Conservation (phyloP, 148 eudicot genomes). For the Talinum fruticosum region DNA sequence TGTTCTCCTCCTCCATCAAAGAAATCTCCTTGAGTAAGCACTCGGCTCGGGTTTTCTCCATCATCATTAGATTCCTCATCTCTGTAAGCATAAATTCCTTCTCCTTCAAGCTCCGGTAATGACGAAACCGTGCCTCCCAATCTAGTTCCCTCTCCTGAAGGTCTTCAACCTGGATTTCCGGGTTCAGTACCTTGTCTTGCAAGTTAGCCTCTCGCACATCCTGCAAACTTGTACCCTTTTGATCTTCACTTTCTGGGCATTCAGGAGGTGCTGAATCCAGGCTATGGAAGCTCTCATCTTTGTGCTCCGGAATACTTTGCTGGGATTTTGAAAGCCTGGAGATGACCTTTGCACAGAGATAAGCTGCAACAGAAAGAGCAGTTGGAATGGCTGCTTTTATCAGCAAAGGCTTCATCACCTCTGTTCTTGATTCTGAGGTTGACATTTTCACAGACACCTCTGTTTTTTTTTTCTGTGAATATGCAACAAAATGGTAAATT, state of each 20-base stretch:
- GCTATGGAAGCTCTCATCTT: constrained; percentile 28
- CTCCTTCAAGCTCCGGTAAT: constrained; percentile 40
- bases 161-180: constrained; percentile 33
- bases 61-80: constrained; percentile 25
- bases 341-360: constrained; percentile 27
- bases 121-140: constrained; percentile 31
- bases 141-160: constrained; percentile 33
- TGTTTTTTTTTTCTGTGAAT: constrained; percentile 5
- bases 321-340: constrained; percentile 17
- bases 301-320: not conserved
- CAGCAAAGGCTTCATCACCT: constrained; percentile 35
- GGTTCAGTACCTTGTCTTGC: constrained; percentile 31
- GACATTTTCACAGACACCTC: constrained; percentile 14
- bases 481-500: not conserved
- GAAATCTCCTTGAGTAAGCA: constrained; percentile 37
- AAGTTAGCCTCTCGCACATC: constrained; percentile 7
- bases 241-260: constrained; percentile 14
- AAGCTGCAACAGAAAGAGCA: constrained; percentile 45
- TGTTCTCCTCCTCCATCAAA: constrained; percentile 26
- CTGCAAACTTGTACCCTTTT: not conserved
- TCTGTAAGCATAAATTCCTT: constrained; percentile 38
- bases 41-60: constrained; percentile 42
- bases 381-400: constrained; percentile 46
- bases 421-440: constrained; percentile 36
- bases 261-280: constrained; percentile 15